phyloP scores from a whole-genome alignment of 192 early-diverging fungal species.

The Radiomyces spectabilis region DNA sequence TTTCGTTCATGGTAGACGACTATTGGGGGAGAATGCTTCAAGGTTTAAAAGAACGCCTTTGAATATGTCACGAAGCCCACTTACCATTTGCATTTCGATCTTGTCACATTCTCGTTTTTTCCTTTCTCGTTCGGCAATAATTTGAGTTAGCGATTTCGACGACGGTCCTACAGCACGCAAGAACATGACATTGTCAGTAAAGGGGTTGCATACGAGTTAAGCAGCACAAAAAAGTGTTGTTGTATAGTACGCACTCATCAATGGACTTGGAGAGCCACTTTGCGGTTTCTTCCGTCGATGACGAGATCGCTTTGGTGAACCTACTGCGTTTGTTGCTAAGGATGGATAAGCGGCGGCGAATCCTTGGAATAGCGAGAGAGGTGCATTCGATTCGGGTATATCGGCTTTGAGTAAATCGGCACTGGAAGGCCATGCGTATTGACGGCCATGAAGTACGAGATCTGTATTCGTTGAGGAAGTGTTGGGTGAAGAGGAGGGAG shows the following conservation, averaged over 20 bases:
- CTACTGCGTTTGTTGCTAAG: constrained; percentile 3
- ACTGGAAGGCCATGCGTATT: constrained; percentile 23
- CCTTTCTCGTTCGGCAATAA: constrained; percentile 42
- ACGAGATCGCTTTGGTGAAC: constrained; percentile 1
- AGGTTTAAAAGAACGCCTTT: too few species aligned
- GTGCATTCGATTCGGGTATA: constrained; percentile 43
- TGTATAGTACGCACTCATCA: too few species aligned
- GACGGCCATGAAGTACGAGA: constrained; percentile 2
- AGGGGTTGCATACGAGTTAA: too few species aligned
- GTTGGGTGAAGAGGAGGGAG: not conserved
- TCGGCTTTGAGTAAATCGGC: constrained; percentile 34
- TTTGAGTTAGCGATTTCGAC: too few species aligned
- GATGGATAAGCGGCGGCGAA: constrained; percentile 47
- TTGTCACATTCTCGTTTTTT: constrained; percentile 42
- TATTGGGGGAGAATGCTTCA: too few species aligned
- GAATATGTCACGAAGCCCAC: too few species aligned
- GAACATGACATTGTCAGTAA: too few species aligned
- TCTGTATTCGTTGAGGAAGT: not conserved
- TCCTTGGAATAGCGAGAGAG: constrained; percentile 48
- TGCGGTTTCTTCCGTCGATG: constrained; percentile 6
- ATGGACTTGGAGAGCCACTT: not conserved
- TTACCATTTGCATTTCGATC: constrained; percentile 43
- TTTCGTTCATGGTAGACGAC: constrained; percentile 34
- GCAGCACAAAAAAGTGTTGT: too few species aligned
- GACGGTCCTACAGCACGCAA: too few species aligned